Evolutionary conservation across 768 basidiomycete species (phyloP), one percentile per base, ranked within the genome.

Genomic region (Leucocoprinus sp.): DNA sequence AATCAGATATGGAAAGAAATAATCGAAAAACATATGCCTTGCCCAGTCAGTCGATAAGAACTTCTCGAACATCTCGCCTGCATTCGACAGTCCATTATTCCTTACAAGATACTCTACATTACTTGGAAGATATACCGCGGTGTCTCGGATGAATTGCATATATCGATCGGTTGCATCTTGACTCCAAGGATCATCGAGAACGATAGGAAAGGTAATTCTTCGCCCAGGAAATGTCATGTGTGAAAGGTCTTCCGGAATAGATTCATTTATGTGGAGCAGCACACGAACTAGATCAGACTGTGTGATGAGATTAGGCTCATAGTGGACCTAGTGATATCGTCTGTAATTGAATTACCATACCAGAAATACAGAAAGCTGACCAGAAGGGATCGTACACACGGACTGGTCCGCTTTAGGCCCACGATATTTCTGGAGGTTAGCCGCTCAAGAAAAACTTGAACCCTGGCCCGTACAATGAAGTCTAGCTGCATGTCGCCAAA

Each of bases 51-150:
- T 74, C 12, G 57, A 63, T 7, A 74, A 59, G 7, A 82, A 57
- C 45, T 74, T 65, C 17, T 63, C 56, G 40, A 78, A 50, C 0
- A 68, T 71, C 27, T 75, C 76, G 14, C 59, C 56, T 1, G 66
- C 52, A 4, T 66, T 67, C 1, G 67, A 51, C 8, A 82, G 60
- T 0, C 80, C 80, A 51, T 82, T 83, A 35, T 80, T 82, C 29
- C 62, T 64, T 0, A 79, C 79, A 1, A 84, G 67, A 53, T 84
- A 84, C 29, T 80, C 75, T 27, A 83, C 62, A 52, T 86, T 84
- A 56, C 75, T 78, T 0, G 82, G 83, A 0, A 86, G 62, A 57
- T 84, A 86, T 1, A 75, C 76, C 0, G 82, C 81, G 40, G 70
- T 70, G 37, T 71, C 66, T 8, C 83, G 64, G 0, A 65, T 74